Percentiles rank a stretch among this genome's conserved stretches.
Conservation (phyloP, 2,329 filamentous ascomycete species). For the Spiromastix sp. region DNA sequence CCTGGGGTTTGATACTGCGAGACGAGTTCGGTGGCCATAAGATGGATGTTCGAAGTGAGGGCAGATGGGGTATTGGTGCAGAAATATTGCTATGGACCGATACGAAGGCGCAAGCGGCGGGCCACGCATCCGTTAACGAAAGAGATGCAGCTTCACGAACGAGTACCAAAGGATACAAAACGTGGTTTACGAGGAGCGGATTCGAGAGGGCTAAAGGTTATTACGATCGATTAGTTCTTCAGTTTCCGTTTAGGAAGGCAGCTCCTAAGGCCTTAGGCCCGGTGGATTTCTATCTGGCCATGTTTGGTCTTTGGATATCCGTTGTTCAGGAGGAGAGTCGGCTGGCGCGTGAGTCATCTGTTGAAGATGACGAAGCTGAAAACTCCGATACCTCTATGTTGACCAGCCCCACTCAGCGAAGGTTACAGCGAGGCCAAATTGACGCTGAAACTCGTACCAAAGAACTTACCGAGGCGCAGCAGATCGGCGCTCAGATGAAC, state of each 20-base stretch:
- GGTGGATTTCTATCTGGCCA: constrained; percentile 68
- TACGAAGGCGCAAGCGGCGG: constrained; percentile 14
- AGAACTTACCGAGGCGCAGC: constrained; percentile 50
- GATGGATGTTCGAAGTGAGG: constrained; percentile 59
- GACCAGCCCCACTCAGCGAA: constrained; percentile 9
- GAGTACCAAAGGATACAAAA: constrained; percentile 4
- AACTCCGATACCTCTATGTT: constrained; percentile 14
- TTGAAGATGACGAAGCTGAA: constrained; percentile 15
- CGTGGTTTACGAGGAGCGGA: constrained; percentile 37
- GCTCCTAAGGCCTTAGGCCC: constrained; percentile 52
- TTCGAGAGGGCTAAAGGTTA: constrained; percentile 55
- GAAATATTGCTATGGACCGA: constrained; percentile 63
- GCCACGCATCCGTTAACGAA: constrained; percentile 7
- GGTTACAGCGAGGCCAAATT: constrained; percentile 26
- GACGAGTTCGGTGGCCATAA: constrained; percentile 45
- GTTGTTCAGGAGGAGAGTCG: constrained; percentile 54
- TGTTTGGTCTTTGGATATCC: constrained; percentile 75
- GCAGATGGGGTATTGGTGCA: constrained; percentile 73
- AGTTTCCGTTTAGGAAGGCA: constrained; percentile 59
- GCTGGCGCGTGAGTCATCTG: constrained; percentile 31
- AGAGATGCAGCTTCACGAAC: neutral
- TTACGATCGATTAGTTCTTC: constrained; percentile 67
- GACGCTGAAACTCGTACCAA: constrained; percentile 31
- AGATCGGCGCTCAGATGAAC: constrained; percentile 61
- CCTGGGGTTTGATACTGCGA: constrained; percentile 64